Base-by-base conservation (phyloP, 2,329 filamentous ascomycete genomes). In the Fusarium transvaalense region DNA sequence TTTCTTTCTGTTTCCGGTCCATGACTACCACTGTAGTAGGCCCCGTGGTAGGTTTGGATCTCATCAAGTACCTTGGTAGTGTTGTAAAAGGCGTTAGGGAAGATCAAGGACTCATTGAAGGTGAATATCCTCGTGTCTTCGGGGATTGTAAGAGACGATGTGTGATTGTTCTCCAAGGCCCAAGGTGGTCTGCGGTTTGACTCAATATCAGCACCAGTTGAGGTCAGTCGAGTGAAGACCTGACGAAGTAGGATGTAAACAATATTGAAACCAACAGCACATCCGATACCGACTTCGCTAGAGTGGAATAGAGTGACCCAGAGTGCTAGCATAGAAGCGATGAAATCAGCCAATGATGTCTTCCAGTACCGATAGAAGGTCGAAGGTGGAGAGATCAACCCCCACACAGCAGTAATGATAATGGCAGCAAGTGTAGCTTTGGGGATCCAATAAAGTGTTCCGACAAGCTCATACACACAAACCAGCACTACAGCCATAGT, bases 371-470 rank as follows among this genome's bases (percentile, higher is more conserved):
- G 80, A 76, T 89, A 89, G 73, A 91, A 90, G 12, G 85, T 82
- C 4, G 81, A 83, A 0, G 88, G 84, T 0, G 86, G 83, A 0
- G 86, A 85, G 43, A 91, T 86, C 9, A 91, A 80, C 38, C 88
- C 86, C 77, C 86, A 86, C 1, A 91, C 87, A 8, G 88, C 88
- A 61, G 86, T 88, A 68, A 91, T 89, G 66, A 91, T 90, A 63
- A 91, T 89, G 4, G 88, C 89, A 1, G 89, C 84, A 2, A 91
- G 81, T 0, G 87, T 89, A 0, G 88, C 83, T 69, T 89, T 89
- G 1, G 89, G 89, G n/a, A 91, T 88, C 87, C 88, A 91, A 77
- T 88, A 90, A 0, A 91, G 81, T 0, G 86, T 85, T 0, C 84
- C 85, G 0, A 85, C 85, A 37, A 91, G 83, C 61, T 88, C 83